Base-by-base conservation (phyloP, 2,329 filamentous ascomycete species). In the Fusarium nematophilum region DNA sequence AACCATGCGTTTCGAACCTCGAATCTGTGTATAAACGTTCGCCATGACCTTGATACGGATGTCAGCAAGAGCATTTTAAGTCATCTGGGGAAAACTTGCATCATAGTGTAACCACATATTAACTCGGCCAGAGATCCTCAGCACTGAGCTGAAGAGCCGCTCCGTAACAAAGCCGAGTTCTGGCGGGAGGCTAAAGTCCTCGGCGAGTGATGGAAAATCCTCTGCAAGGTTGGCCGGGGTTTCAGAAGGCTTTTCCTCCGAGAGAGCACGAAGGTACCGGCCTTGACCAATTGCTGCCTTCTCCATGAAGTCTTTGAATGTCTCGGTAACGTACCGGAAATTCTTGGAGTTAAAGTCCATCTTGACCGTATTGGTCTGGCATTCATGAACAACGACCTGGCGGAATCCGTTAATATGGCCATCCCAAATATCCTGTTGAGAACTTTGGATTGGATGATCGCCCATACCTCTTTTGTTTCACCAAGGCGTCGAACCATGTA, bases 91-190 rank as follows among this genome's bases (percentile, higher is more conserved):
- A n/a, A 34, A 7, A 74, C 81, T 75, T 72, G 90, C 88, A 75
- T 96, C 91, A 77, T 95, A 96, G 74, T 96, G 92, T 26, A 96
- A 80, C 93, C 93, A 97, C 85, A 97, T 91, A 33, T 88, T 90
- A 9, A 94, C 90, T 2, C 86, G 86, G 1, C 91, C 91, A 4
- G 90, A 94, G 56, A 96, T 87, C 15, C 92, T 84, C 18, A 96
- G 76, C 0, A 93, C 88, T 3, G 91, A 93, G 72, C 90, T 94
- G 71, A 96, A 92, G 4, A 85, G 74, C 58, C 86, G 86, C n/a
- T 87, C 77, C 5, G 70, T 71, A 4, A 91, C 86, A 27, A 83
- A 77, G 0, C 73, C 73, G 9, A 96, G 77, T 57, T 86, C 79
- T 1, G 78, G 65, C 1, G 92, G 91, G 1, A 96, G 74, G 11